phyloP scores from a whole-genome alignment of 2,329 filamentous ascomycete genomes.

The Talaromyces albobiverticillius region DNA sequence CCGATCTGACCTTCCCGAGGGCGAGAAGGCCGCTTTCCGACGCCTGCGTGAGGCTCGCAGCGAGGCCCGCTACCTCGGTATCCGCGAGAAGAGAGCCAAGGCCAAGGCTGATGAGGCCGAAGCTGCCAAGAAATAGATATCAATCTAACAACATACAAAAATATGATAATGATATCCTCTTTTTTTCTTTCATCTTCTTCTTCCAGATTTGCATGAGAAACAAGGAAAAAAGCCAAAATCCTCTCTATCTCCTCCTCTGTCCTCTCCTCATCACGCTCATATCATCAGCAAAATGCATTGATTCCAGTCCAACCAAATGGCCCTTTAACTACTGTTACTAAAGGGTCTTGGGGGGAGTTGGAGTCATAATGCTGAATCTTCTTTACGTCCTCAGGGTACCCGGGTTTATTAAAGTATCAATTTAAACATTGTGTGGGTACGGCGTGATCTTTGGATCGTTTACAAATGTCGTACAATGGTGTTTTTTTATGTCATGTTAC shows the following conservation, averaged over 20 bases:
- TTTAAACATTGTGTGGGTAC: conserved; percentile 14
- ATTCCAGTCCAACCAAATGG: background rate
- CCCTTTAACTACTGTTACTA: background rate
- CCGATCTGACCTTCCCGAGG: conserved; percentile 75
- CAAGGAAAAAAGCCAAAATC: conserved; percentile 32
- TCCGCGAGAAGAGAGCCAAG: conserved; percentile 88
- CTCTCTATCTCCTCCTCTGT: conserved; percentile 13
- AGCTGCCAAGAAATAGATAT: conserved; percentile 52
- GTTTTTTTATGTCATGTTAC: conserved; percentile 14
- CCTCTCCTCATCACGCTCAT: conserved; percentile 11
- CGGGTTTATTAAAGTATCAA: conserved; percentile 5
- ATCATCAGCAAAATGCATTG: background rate
- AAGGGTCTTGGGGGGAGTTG: background rate
- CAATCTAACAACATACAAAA: conserved; percentile 20
- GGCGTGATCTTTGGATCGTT: conserved; percentile 12
- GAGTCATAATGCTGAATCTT: background rate
- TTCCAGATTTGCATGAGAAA: conserved; percentile 28
- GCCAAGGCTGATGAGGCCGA: conserved; percentile 71
- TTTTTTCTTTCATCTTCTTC: conserved; percentile 20
- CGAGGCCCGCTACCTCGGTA: conserved; percentile 76
- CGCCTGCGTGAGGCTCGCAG: conserved; percentile 80
- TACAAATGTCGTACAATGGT: conserved; percentile 11
- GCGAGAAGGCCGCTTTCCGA: conserved; percentile 82
- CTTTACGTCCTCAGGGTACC: conserved; percentile 2
- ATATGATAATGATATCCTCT: conserved; percentile 18